Evolutionary conservation across 306 rosid genomes (phyloP), one percentile per base, ranked within the genome.

Genomic region (Quercus engelmannii): DNA sequence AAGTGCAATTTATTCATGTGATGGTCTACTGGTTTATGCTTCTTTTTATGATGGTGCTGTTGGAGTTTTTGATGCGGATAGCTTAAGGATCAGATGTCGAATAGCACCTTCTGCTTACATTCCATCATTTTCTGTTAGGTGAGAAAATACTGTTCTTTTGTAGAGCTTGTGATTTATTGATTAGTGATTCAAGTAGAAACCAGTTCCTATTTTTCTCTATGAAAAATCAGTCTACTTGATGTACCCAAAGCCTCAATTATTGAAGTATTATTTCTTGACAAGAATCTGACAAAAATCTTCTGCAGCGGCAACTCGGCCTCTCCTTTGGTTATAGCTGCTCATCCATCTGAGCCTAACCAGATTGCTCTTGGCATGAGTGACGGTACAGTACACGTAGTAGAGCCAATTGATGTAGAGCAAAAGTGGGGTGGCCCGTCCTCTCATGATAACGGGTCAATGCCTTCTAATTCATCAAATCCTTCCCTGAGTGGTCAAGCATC

Each of bases 1-100:
- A 49, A 78, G 88, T 78, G 88, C 88, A 63, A 78, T 85, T 74
- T 85, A 85, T 75, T 85, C 88, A 49, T 85, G 88, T 8, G 88
- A 85, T 58, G 81, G 88, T 78, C 43, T 81, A 51, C 69, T 85
- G 68, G 81, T 85, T 23, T 81, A 78, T 52, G 76, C 74, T 35
- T 55, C 85, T 1, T 85, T 85, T 67, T 81, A 76, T 55, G 88
- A 85, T 1, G 85, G 88, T 15, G 85, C 83, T 23, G 83, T 85
- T 52, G 88, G 83, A 52, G 88, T 85, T 56, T 75, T 85, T 26
- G 85, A 85, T 35, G 85, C 76, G 38, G 88, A 81, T 78, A 74
- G 81, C 81, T 78, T 85, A 46, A 70, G 88, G 76, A 80, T 85
- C 28, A 63, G 88, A 69, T 81, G 85, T 75, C 85, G 85, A 56